A percentile compares a stretch with the other conserved stretches of the same genome.
Evolutionary conservation across 768 basidiomycete genomes (phyloP).

Genomic region (Mycena metata): DNA sequence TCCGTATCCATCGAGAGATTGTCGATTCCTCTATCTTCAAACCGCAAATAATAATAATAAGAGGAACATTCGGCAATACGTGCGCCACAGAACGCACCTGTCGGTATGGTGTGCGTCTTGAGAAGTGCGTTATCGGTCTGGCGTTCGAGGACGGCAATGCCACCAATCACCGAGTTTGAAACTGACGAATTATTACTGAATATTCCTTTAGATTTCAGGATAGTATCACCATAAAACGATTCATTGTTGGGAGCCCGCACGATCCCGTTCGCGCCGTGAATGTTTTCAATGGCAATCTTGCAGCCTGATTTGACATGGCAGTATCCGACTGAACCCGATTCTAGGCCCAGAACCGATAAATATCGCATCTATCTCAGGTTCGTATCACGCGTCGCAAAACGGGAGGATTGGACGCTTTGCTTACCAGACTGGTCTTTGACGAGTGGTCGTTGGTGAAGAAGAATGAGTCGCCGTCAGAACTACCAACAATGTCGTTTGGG

Average conservation of each 20-base stretch:
- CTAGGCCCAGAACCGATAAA: constrained; percentile 47
- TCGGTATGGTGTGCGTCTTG: constrained; percentile 63
- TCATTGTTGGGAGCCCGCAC: constrained; percentile 64
- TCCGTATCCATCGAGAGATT: constrained; percentile 72
- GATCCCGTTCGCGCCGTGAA: constrained; percentile 75
- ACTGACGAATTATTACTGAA: constrained; percentile 38
- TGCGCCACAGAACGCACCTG: constrained; percentile 55
- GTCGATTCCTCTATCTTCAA: constrained; percentile 66
- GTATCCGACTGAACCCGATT: constrained; percentile 68
- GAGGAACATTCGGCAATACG: constrained; percentile 15
- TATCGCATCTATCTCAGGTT: constrained; percentile 32
- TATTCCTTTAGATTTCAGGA: no score
- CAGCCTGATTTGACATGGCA: constrained; percentile 72
- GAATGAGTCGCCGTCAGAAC: constrained; percentile 71
- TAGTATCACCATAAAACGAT: constrained; percentile 63
- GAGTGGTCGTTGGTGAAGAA: constrained; percentile 80
- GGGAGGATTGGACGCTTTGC: constrained; percentile 41
- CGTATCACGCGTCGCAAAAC: neutral
- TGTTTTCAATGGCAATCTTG: constrained; percentile 65
- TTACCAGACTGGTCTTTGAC: constrained; percentile 66
- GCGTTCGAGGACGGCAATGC: constrained; percentile 66
- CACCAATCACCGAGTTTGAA: constrained; percentile 58
- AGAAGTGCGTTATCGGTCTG: constrained; percentile 72
- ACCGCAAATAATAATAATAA: no score
- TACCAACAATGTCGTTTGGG: constrained; percentile 82